Conservation (phyloP, 805 yeast genomes). For the Limtongozyma cylindracea region DNA sequence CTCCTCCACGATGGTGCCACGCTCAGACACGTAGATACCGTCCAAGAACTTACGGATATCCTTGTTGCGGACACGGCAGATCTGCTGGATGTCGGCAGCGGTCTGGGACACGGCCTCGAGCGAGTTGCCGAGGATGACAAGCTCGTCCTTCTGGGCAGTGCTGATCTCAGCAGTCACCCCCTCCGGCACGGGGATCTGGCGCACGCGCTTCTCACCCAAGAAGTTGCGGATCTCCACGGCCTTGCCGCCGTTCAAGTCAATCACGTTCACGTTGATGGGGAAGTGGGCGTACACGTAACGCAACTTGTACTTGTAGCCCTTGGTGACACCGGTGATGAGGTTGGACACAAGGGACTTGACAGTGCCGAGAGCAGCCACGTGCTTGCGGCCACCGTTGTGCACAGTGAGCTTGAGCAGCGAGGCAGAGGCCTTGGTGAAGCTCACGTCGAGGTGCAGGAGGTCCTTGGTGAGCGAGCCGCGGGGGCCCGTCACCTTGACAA, state of each 20-base stretch:
- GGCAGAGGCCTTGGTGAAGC: conserved; percentile 60
- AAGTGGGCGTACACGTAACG: conserved; percentile 99
- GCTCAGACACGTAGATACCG: conserved; percentile 98
- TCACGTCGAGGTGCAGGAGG: conserved; percentile 85
- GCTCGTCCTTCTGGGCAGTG: conserved; percentile 79
- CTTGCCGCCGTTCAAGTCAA: conserved; percentile 49
- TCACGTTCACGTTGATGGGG: conserved; percentile 95
- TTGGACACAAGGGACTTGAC: conserved; percentile 88
- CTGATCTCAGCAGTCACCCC: conserved; percentile 80
- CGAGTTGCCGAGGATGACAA: conserved; percentile 83
- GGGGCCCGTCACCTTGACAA: conserved; percentile 84
- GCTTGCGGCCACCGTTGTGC: conserved; percentile 99
- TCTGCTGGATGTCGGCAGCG: conserved; percentile 96
- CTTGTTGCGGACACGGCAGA: conserved; percentile 97
- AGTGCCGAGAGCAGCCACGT: conserved; percentile 98
- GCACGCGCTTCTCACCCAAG: conserved; percentile 97
- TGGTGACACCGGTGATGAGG: conserved; percentile 96
- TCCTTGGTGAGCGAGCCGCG: conserved; percentile 85
- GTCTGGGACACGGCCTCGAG: conserved; percentile 94
- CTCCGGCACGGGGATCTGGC: conserved; percentile 63
- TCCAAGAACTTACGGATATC: conserved; percentile 99
- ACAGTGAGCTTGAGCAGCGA: conserved; percentile 68
- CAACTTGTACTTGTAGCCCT: conserved; percentile 99
- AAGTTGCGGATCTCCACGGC: conserved; percentile 95
- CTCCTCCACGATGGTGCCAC: conserved; percentile 67